Base-by-base conservation (phyloP, 352 stramenopile species). In the Phytophthora hybrid region DNA sequence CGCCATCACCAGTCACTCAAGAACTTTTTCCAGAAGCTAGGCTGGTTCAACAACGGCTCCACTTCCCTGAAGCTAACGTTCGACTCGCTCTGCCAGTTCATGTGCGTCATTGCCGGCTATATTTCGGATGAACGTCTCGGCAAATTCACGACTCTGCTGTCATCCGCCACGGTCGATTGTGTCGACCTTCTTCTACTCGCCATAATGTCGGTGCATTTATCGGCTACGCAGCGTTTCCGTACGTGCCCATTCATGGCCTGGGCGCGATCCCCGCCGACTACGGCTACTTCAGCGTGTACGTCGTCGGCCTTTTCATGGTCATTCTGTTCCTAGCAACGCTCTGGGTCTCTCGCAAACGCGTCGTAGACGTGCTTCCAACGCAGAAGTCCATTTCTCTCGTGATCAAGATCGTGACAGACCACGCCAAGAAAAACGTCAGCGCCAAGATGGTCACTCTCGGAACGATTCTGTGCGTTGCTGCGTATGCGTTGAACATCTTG, bases 21-120 rank as follows among this genome's bases (percentile, higher is more conserved):
- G 63, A 89, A 88, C 70, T 90, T 90, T 44, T 87, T 89, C 71
- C 60, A 81, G 58, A 83, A 75, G 52, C 64, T 92, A 37, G 79
- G 78, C 21, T 92, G 82, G 83, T 77, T 65, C 34, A 87, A 75
- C 66, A 63, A 76, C 39, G 82, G 83, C 21, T 88, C 77, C 19
- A 75, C 81, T 31, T 82, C 63, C n/a, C 82, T 92, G 74, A 88
- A 90, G 75, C 78, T 70, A 11, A 87, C 82, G 11, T 90, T 71
- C 66, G 84, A 80, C 21, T 90, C 81, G n/a, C 67, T 91, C n/a
- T 77, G 73, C 21, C 85, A 91, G 68, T 73, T 90, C 69, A 66
- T 79, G 34, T 82, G 81, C 37, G 69, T 91, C 34, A 72, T 89
- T 2, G 82, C 80, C 19, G 82, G 71, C 1, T 89, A 88, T 76